Percentiles rank a stretch among this genome's conserved stretches.
Evolutionary conservation across 176 grass and related monocot genomes (phyloP).

Genomic region (Rhynchospora pubera): DNA sequence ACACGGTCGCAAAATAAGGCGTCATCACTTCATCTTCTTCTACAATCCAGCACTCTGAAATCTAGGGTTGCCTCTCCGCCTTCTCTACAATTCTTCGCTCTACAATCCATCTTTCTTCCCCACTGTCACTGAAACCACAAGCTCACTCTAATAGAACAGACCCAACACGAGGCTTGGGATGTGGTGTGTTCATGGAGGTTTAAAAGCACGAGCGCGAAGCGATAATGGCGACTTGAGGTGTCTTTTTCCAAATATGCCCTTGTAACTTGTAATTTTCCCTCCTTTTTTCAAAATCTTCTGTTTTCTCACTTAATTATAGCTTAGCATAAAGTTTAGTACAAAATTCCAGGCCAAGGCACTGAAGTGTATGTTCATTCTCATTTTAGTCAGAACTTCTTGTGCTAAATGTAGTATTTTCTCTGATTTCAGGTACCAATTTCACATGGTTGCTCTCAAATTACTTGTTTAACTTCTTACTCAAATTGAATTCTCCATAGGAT

Average conservation of each 20-base stretch:
- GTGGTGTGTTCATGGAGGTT: neutral
- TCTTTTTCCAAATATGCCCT: neutral
- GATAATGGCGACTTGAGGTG: neutral
- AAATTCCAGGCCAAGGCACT: neutral
- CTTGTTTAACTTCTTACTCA: neutral
- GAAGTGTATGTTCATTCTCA: neutral
- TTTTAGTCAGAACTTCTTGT: neutral
- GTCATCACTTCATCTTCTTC: conserved; percentile 15
- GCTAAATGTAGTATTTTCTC: neutral
- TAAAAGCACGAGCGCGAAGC: neutral
- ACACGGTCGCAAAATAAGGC: neutral
- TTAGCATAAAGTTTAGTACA: neutral
- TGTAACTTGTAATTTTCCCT: neutral
- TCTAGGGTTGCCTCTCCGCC: conserved; percentile 16
- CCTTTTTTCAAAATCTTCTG: neutral
- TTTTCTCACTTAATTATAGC: neutral
- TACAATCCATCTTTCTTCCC: conserved; percentile 10
- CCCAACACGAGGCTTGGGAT: neutral
- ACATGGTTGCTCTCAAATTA: neutral
- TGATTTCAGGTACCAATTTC: neutral
- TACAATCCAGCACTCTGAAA: conserved; percentile 22
- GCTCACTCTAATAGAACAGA: neutral
- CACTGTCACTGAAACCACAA: neutral
- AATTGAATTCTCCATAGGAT: neutral
- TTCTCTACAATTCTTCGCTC: conserved; percentile 11